phyloP scores from a whole-genome alignment of 2,329 filamentous ascomycete species.

The Neoascochyta sp. region DNA sequence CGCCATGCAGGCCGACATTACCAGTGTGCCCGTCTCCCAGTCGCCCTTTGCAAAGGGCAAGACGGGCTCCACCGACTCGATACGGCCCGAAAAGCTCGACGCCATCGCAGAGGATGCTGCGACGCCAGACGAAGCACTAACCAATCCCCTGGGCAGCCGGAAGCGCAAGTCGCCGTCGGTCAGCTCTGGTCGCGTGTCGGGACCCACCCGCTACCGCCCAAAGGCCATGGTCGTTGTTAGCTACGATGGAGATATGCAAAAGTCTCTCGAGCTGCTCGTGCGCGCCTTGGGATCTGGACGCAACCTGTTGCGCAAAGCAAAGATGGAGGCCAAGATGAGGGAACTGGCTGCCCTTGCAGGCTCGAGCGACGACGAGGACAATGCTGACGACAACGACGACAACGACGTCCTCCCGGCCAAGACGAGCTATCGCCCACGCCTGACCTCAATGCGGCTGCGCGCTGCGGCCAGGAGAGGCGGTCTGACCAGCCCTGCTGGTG shows the following conservation, averaged over 20 bases:
- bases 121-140: constrained; percentile 12
- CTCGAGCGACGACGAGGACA: constrained; percentile 23
- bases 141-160: constrained; percentile 18
- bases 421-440: constrained; percentile 36
- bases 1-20: constrained; percentile 33
- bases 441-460: constrained; percentile 32
- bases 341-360: constrained; percentile 39
- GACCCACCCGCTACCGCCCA: constrained; percentile 59
- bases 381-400: constrained; percentile 21
- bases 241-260: constrained; percentile 85
- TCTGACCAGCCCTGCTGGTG: constrained; percentile 6
- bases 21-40: constrained; percentile 23
- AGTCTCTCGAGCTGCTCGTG: constrained; percentile 76
- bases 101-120: constrained; percentile 18
- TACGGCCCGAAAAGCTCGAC: constrained; percentile 25
- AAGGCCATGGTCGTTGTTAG: constrained; percentile 81
- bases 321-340: constrained; percentile 72
- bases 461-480: constrained; percentile 14
- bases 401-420: constrained; percentile 30
- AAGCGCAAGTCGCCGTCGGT: constrained; percentile 47
- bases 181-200: constrained; percentile 38
- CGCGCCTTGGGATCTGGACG: constrained; percentile 75
- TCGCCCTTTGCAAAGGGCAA: constrained; percentile 28
- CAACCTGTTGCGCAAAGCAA: constrained; percentile 82
- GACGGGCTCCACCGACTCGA: constrained; percentile 39